A percentile compares a stretch with the other conserved stretches of the same genome.
Conservation (phyloP, 2,329 filamentous ascomycete species). For the Fusarium torulosum region DNA sequence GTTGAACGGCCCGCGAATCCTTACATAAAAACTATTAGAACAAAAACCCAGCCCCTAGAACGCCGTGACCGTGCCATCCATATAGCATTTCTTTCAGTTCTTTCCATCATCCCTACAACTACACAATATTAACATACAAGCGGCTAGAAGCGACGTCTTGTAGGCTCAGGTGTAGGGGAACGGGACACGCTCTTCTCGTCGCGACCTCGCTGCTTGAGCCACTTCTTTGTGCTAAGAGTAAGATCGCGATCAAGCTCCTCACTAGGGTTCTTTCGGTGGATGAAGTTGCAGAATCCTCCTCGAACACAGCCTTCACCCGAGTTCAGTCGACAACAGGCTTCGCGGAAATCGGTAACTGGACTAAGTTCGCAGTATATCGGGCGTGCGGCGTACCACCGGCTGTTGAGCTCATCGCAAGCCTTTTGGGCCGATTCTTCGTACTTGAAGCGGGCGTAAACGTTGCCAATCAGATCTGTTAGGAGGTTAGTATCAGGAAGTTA, state of each 20-base stretch:
- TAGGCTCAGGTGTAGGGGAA: slow-evolving; percentile 88
- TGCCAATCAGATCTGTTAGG: slow-evolving; percentile 86
- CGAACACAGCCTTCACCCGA: slow-evolving; percentile 94
- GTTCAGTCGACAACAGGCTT: slow-evolving; percentile 96
- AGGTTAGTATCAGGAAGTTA: slow-evolving; percentile 41
- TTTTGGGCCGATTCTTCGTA: slow-evolving; percentile 97
- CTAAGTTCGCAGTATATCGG: slow-evolving; percentile 98
- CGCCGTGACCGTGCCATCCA: slow-evolving; percentile 44
- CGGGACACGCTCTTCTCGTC: slow-evolving; percentile 85
- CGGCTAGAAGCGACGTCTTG: slow-evolving; percentile 75
- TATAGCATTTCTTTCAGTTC: slow-evolving; percentile 26
- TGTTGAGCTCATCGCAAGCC: slow-evolving; percentile 94
- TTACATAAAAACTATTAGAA: slow-evolving; percentile 40
- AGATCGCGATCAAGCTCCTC: slow-evolving; percentile 90
- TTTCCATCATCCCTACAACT: slow-evolving; percentile 2
- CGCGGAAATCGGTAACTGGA: slow-evolving; percentile 97
- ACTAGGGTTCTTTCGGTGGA: slow-evolving; percentile 94
- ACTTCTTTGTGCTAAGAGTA: slow-evolving; percentile 93
- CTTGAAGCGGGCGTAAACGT: slow-evolving; percentile 99
- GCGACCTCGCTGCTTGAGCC: slow-evolving; percentile 85
- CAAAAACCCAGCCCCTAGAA: slow-evolving; percentile 41
- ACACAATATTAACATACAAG: slow-evolving; percentile 12
- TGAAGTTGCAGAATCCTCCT: slow-evolving; percentile 99
- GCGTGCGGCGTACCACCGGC: slow-evolving; percentile 94
- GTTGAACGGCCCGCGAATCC: slow-evolving; percentile 34